Evolutionary conservation across 108 stramenopile species (phyloP).

Genomic region (Conticribra guillardii): DNA sequence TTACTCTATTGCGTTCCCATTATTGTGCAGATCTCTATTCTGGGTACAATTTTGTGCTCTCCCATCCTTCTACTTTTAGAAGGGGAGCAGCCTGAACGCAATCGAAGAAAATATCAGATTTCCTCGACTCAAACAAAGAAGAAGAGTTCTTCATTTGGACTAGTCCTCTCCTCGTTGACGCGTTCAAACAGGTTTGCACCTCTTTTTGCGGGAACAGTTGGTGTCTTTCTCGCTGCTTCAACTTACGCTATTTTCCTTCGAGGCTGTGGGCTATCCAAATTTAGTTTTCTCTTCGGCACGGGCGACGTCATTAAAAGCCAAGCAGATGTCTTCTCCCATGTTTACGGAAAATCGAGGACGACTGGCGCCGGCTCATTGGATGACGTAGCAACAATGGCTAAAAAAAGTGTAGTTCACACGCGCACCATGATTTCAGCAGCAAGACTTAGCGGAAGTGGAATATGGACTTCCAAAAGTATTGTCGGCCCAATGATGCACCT

Average conservation of each 20-base stretch:
- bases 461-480: conserved; percentile 68
- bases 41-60: conserved; percentile 65
- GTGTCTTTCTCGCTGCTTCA: conserved; percentile 56
- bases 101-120: conserved; percentile 44
- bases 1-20: background rate
- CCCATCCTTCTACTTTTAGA: conserved; percentile 72
- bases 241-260: conserved; percentile 70
- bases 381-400: conserved; percentile 56
- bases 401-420: conserved; percentile 54
- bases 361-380: conserved; percentile 35
- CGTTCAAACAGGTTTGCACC: conserved; percentile 70
- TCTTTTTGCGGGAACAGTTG: conserved; percentile 46
- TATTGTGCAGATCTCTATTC: conserved; percentile 44
- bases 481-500: conserved; percentile 64
- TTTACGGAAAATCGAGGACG: conserved; percentile 31
- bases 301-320: conserved; percentile 47
- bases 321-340: conserved; percentile 47
- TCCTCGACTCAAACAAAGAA: conserved; percentile 34
- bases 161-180: conserved; percentile 50
- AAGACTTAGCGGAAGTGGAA: conserved; percentile 56
- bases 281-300: conserved; percentile 48
- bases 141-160: conserved; percentile 17
- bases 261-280: conserved; percentile 53
- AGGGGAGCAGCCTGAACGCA: conserved; percentile 58
- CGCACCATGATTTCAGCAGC: conserved; percentile 53